These are phyloP conservation scores for Spergularia azorica DNA, from an alignment of 179 eudicot species.

Conservation along the genomic window DNA sequence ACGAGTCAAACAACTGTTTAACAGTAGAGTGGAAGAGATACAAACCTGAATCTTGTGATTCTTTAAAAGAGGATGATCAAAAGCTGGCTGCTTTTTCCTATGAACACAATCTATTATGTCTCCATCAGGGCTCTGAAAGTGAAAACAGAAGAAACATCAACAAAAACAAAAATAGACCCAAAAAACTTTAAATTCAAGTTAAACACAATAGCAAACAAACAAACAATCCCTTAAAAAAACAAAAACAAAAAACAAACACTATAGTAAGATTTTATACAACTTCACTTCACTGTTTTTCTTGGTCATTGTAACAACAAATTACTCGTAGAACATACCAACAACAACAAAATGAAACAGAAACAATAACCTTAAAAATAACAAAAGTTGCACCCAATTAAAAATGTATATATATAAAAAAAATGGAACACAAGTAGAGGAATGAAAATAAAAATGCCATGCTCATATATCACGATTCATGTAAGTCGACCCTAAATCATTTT, in stretches of 20 bases:
- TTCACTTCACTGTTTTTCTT: no score
- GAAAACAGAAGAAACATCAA: not conserved
- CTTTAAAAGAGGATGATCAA: slow-evolving; percentile 97
- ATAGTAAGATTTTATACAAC: no score
- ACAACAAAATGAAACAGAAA: no score
- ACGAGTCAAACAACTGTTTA: not conserved
- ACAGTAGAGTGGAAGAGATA: not conserved
- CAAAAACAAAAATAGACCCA: slow-evolving; percentile 1
- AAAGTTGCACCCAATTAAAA: not conserved
- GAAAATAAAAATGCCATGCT: no score
- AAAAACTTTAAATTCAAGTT: not conserved
- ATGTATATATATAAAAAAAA: not conserved
- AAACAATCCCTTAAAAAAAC: not conserved
- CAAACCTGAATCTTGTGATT: slow-evolving; percentile 97
- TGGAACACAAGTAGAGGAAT: no score
- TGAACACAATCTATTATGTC: slow-evolving; percentile 95
- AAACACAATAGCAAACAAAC: slow-evolving; percentile 15
- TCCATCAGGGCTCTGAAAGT: slow-evolving; percentile 94
- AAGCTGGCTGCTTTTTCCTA: slow-evolving; percentile 78
- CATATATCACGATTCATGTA: no score
- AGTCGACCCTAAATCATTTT: no score
- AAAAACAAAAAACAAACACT: not conserved
- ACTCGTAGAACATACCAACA: no score
- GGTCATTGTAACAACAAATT: no score
- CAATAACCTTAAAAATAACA: no score